These are phyloP conservation scores for Aspergillus sclerotioniger DNA, from an alignment of 495 filamentous ascomycete species.

Conservation along the genomic window DNA sequence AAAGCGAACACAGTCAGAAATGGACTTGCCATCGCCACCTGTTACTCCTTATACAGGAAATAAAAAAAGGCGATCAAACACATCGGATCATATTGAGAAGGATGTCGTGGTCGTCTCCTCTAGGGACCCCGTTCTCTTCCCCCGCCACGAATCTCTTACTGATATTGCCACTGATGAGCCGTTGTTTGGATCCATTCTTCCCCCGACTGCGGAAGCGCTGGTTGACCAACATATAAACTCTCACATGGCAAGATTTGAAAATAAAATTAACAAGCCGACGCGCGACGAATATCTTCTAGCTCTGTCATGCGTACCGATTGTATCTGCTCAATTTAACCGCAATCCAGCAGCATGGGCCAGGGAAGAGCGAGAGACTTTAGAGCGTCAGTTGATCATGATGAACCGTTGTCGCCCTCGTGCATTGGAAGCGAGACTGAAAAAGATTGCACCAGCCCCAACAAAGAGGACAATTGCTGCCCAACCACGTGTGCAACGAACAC, in stretches of 20 bases:
- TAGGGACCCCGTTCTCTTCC: conserved; percentile 63
- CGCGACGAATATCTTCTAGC: conserved; percentile 68
- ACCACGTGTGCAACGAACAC: conserved; percentile 32
- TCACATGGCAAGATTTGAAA: conserved; percentile 55
- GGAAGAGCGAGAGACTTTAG: conserved; percentile 61
- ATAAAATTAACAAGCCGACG: conserved; percentile 60
- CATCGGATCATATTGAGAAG: conserved; percentile 40
- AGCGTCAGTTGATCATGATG: conserved; percentile 48
- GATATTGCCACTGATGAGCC: conserved; percentile 50
- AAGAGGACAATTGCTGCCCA: conserved; percentile 30
- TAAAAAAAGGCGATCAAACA: conserved; percentile 47
- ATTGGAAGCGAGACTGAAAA: conserved; percentile 39
- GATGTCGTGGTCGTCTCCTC: conserved; percentile 33
- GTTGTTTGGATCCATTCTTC: conserved; percentile 52
- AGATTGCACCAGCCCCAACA: conserved; percentile 47
- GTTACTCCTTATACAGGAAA: conserved; percentile 64
- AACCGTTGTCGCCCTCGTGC: conserved; percentile 34
- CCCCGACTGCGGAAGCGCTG: conserved; percentile 48
- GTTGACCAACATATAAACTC: conserved; percentile 66
- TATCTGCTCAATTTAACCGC: conserved; percentile 56
- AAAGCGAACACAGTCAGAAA: conserved; percentile 48
- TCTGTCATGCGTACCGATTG: conserved; percentile 64
- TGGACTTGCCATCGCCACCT: conserved; percentile 66
- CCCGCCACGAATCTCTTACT: conserved; percentile 43
- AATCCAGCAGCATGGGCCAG: conserved; percentile 60